These are phyloP conservation scores for Macrophomina phaseolina DNA, from an alignment of 2,329 filamentous ascomycete genomes.

Conservation along the genomic window DNA sequence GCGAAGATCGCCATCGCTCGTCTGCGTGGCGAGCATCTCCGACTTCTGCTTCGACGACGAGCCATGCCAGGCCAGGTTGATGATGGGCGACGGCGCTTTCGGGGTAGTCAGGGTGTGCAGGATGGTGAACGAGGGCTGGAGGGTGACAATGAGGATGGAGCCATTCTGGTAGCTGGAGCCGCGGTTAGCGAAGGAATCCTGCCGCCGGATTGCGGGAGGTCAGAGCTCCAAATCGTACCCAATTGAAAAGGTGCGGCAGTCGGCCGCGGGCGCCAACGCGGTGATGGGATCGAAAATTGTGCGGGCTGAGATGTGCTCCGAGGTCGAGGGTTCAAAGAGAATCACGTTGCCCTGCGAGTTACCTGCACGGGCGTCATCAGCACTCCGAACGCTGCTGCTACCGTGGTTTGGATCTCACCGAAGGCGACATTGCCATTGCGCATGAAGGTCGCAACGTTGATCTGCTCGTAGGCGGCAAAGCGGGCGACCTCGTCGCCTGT, in stretches of 20 bases:
- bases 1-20: slow-evolving; percentile 85
- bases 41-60: slow-evolving; percentile 96
- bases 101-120: slow-evolving; percentile 89
- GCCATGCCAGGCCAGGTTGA: slow-evolving; percentile 90
- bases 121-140: slow-evolving; percentile 92
- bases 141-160: slow-evolving; percentile 84
- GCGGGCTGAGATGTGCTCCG: slow-evolving; percentile 87
- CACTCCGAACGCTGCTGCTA: neutral
- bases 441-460: slow-evolving; percentile 92
- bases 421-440: slow-evolving; percentile 95
- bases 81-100: slow-evolving; percentile 82
- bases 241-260: slow-evolving; percentile 95
- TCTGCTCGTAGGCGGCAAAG: slow-evolving; percentile 89
- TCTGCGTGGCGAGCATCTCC: slow-evolving; percentile 95
- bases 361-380: slow-evolving; percentile 58
- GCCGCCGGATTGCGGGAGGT: slow-evolving; percentile 1
- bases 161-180: slow-evolving; percentile 84
- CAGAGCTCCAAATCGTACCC: slow-evolving; percentile 63
- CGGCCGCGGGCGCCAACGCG: slow-evolving; percentile 84
- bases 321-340: slow-evolving; percentile 89
- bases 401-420: slow-evolving; percentile 63
- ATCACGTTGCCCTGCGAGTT: slow-evolving; percentile 93
- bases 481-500: slow-evolving; percentile 88
- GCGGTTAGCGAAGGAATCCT: slow-evolving; percentile 32
- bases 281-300: slow-evolving; percentile 96